phyloP scores from a whole-genome alignment of 768 basidiomycete species.

The Suillus clintonianus region DNA sequence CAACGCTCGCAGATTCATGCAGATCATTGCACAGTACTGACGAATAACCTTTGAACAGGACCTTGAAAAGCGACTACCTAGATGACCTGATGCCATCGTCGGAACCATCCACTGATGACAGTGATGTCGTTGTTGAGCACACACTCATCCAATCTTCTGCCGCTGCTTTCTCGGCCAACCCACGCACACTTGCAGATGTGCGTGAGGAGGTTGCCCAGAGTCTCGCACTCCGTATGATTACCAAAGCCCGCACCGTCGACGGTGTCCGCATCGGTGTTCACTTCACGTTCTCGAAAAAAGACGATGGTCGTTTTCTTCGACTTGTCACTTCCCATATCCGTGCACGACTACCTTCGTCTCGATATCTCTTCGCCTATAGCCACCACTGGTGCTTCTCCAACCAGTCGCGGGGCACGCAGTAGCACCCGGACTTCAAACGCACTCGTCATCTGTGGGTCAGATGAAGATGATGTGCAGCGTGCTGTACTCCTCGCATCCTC shows the following conservation, averaged over 20 bases:
- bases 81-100: conserved; percentile 17
- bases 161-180: conserved; percentile 11
- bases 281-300: conserved; percentile 56
- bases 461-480: conserved; percentile 58
- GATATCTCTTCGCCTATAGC: conserved; percentile 59
- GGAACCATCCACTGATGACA: conserved; percentile 27
- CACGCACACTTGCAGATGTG: conserved; percentile 59
- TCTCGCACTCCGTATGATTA: conserved; percentile 56
- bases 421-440: conserved; percentile 34
- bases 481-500: conserved; percentile 64
- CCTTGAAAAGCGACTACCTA: neutral
- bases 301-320: conserved; percentile 59
- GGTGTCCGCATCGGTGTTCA: conserved; percentile 61
- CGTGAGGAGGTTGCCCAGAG: conserved; percentile 60
- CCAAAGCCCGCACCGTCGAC: conserved; percentile 49
- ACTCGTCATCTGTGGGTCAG: conserved; percentile 61
- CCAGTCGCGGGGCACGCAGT: conserved; percentile 11
- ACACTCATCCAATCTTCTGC: conserved; percentile 6
- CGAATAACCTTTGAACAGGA: neutral
- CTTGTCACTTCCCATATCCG: conserved; percentile 52
- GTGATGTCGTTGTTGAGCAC: conserved; percentile 7
- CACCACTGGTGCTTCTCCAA: conserved; percentile 42
- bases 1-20: neutral
- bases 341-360: conserved; percentile 39
- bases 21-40: neutral